Conservation (phyloP, 768 basidiomycete genomes). For the Tephrocybe sp. region DNA sequence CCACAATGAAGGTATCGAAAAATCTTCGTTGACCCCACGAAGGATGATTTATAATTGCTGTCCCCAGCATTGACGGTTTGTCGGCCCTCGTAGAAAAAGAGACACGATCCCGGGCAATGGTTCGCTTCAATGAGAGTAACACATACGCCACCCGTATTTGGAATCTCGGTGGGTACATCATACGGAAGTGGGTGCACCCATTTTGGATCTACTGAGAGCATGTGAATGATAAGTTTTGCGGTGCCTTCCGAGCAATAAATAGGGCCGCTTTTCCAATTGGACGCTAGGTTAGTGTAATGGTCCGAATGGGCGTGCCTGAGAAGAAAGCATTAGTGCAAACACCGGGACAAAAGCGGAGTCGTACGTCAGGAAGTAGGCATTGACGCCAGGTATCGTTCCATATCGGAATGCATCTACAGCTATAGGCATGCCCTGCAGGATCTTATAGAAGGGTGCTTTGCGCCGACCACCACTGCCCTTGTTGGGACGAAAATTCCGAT, state of each 20-base stretch:
- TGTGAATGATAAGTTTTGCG: slow-evolving; percentile 87
- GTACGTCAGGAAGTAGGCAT: slow-evolving; percentile 90
- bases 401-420: slow-evolving; percentile 98
- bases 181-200: slow-evolving; percentile 90
- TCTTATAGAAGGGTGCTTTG: slow-evolving; percentile 93
- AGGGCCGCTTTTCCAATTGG: slow-evolving; percentile 85
- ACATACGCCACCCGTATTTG: slow-evolving; percentile 78
- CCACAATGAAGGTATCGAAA: slow-evolving; percentile 97
- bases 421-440: slow-evolving; percentile 94
- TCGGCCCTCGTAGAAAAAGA: slow-evolving; percentile 91
- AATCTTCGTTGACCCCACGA: slow-evolving; percentile 61
- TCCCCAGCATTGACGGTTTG: slow-evolving; percentile 92
- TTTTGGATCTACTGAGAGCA: slow-evolving; percentile 83
- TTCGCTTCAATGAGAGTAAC: slow-evolving; percentile 98
- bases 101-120: slow-evolving; percentile 93
- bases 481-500: slow-evolving; percentile 40
- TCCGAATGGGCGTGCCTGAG: slow-evolving; percentile 93
- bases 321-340: slow-evolving; percentile 11
- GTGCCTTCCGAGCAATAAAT: slow-evolving; percentile 97
- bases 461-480: slow-evolving; percentile 53
- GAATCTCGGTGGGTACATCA: slow-evolving; percentile 70
- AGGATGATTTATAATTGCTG: slow-evolving; percentile 66
- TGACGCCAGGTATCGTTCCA: slow-evolving; percentile 85
- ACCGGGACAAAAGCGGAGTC: slow-evolving; percentile 4
- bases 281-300: slow-evolving; percentile 90